A percentile compares a stretch with the other conserved stretches of the same genome.
Evolutionary conservation across 805 yeast species (phyloP).

Genomic region (Candida krabiensis): DNA sequence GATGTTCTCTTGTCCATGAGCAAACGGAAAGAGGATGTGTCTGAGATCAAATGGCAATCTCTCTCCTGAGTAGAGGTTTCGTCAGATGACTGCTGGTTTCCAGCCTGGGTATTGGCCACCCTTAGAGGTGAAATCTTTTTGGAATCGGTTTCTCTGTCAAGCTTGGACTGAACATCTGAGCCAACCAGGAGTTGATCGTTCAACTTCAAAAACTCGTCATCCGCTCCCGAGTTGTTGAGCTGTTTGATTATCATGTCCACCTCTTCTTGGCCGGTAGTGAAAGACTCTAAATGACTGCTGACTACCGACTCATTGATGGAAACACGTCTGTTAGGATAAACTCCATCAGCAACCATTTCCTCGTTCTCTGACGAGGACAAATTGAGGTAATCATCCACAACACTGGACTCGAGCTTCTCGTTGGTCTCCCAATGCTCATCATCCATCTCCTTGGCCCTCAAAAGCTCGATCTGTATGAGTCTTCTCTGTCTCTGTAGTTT

Average conservation of each 20-base stretch:
- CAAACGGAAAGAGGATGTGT: conserved; percentile 24
- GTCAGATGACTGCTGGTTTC: conserved; percentile 2
- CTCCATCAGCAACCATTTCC: conserved; percentile 18
- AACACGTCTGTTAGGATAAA: conserved; percentile 14
- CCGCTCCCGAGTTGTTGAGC: conserved; percentile 14
- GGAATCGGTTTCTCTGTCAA: neutral
- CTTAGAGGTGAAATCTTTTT: neutral
- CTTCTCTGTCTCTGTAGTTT: conserved; percentile 32
- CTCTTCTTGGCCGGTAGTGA: conserved; percentile 30
- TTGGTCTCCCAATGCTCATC: conserved; percentile 10
- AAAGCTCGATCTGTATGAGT: conserved; percentile 27
- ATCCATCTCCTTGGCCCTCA: conserved; percentile 18
- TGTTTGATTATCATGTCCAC: conserved; percentile 31
- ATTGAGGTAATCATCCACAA: conserved; percentile 22
- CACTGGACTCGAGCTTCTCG: conserved; percentile 7
- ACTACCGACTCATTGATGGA: conserved; percentile 13
- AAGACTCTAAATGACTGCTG: conserved; percentile 13
- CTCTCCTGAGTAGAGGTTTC: conserved; percentile 5
- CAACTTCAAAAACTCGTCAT: conserved; percentile 17
- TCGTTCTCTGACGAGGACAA: conserved; percentile 28
- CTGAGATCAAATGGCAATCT: conserved; percentile 25
- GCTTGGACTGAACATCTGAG: conserved; percentile 1
- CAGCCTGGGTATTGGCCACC: neutral
- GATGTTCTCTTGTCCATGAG: conserved; percentile 14
- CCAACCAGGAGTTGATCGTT: conserved; percentile 17